These are phyloP conservation scores for Suhomyces ambrosiae DNA, from an alignment of 1,139 yeast genomes.

Conservation along the genomic window DNA sequence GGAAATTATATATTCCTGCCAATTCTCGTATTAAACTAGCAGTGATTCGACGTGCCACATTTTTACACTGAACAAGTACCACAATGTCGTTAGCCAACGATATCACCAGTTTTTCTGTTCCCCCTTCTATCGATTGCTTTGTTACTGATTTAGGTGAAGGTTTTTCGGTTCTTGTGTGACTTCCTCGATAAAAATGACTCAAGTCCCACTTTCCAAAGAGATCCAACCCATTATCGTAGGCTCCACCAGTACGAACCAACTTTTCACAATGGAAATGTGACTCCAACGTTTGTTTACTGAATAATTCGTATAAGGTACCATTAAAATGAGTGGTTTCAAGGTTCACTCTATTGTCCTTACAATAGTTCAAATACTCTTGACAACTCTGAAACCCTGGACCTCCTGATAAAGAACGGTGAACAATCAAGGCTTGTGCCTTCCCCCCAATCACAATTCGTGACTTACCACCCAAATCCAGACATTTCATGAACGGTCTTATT, in stretches of 20 bases:
- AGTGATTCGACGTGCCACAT: slow-evolving; percentile 45
- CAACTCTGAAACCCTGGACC: slow-evolving; percentile 19
- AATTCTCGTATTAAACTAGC: slow-evolving; percentile 60
- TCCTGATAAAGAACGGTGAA: not conserved
- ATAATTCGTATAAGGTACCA: slow-evolving; percentile 72
- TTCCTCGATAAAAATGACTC: slow-evolving; percentile 24
- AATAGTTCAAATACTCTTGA: slow-evolving; percentile 33
- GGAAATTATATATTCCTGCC: slow-evolving; percentile 55
- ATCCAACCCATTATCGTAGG: slow-evolving; percentile 76
- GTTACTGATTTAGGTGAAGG: too few species aligned
- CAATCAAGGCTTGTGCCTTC: not conserved
- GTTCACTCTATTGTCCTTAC: slow-evolving; percentile 25
- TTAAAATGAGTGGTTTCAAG: slow-evolving; percentile 52
- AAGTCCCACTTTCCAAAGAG: slow-evolving; percentile 63
- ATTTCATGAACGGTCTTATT: slow-evolving; percentile 1
- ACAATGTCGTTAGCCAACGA: slow-evolving; percentile 31
- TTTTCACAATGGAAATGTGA: slow-evolving; percentile 45
- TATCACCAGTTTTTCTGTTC: slow-evolving; percentile 11
- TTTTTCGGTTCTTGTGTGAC: slow-evolving; percentile 7
- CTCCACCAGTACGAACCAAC: slow-evolving; percentile 56
- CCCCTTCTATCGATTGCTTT: slow-evolving; percentile 9
- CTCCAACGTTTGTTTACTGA: slow-evolving; percentile 50
- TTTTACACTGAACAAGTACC: slow-evolving; percentile 63
- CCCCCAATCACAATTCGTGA: not conserved
- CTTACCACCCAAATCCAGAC: not conserved